A percentile compares a stretch with the other conserved stretches of the same genome.
These are phyloP conservation scores for Neonectria sp. DNA, from an alignment of 2,329 filamentous ascomycete species.

Conservation along the genomic window DNA sequence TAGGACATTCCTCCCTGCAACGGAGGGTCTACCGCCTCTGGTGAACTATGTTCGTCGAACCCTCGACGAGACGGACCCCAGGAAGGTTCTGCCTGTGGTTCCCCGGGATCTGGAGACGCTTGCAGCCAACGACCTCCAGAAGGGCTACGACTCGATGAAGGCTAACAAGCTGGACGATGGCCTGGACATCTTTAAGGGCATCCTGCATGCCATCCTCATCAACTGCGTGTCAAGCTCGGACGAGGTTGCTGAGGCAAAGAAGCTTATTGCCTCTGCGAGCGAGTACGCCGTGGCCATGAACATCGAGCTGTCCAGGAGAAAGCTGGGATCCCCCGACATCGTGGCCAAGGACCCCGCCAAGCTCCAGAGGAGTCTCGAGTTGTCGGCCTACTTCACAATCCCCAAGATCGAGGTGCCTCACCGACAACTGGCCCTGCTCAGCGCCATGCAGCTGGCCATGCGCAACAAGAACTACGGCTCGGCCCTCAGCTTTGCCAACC, in stretches of 20 bases:
- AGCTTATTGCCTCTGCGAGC: constrained; percentile 86
- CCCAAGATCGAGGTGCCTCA: constrained; percentile 96
- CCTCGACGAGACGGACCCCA: constrained; percentile 86
- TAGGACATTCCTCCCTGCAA: constrained; percentile 91
- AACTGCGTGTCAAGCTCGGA: constrained; percentile 90
- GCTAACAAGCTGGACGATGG: constrained; percentile 94
- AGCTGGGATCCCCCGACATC: constrained; percentile 73
- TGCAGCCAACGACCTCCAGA: constrained; percentile 83
- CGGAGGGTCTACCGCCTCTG: constrained; percentile 83
- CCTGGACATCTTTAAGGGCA: constrained; percentile 85
- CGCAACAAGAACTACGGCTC: constrained; percentile 94
- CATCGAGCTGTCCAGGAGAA: constrained; percentile 87
- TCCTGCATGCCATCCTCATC: constrained; percentile 88
- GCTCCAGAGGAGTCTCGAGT: constrained; percentile 88
- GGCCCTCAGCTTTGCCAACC: constrained; percentile 94
- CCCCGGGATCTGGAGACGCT: constrained; percentile 90
- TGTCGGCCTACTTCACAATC: constrained; percentile 99
- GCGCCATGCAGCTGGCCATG: constrained; percentile 93
- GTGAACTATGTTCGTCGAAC: constrained; percentile 95
- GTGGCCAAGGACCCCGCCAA: constrained; percentile 76
- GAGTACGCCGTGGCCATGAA: constrained; percentile 95
- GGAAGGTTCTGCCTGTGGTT: constrained; percentile 92
- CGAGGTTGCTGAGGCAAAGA: constrained; percentile 91
- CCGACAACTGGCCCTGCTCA: constrained; percentile 88
- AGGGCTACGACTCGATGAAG: constrained; percentile 92